These are phyloP conservation scores for Phytophthora niederhauseri DNA, from an alignment of 352 stramenopile genomes.

Conservation along the genomic window DNA sequence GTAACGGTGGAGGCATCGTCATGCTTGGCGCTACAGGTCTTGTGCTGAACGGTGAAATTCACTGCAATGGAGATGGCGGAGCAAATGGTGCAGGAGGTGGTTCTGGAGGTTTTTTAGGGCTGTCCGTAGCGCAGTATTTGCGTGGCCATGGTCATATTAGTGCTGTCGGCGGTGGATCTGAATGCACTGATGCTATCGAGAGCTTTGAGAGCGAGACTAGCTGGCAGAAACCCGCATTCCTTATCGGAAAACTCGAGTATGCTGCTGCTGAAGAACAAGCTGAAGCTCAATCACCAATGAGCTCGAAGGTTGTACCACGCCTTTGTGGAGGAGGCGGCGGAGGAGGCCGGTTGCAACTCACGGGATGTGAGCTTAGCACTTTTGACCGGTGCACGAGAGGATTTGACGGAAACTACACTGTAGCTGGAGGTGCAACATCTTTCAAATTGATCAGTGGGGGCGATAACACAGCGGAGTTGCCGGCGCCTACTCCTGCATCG, in stretches of 20 bases:
- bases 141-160: conserved; percentile 68
- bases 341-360: conserved; percentile 73
- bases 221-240: conserved; percentile 14
- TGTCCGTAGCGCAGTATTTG: conserved; percentile 65
- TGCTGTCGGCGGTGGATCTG: conserved; percentile 67
- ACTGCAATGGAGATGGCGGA: conserved; percentile 70
- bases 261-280: conserved; percentile 29
- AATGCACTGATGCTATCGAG: conserved; percentile 50
- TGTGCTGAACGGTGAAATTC: conserved; percentile 72
- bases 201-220: conserved; percentile 30
- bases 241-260: conserved; percentile 19
- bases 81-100: conserved; percentile 66
- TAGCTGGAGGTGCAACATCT: conserved; percentile 60
- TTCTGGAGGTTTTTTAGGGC: conserved; percentile 72
- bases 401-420: conserved; percentile 84
- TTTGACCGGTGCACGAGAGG: conserved; percentile 68
- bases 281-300: conserved; percentile 31
- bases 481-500: conserved; percentile 25
- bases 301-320: conserved; percentile 28
- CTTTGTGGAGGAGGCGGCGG: conserved; percentile 77
- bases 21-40: conserved; percentile 65
- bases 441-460: conserved; percentile 28
- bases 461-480: conserved; percentile 16
- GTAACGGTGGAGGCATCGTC: conserved; percentile 70
- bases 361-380: conserved; percentile 65